Evolutionary conservation across 768 basidiomycete species (phyloP).

Genomic region (Rhodotorula babjevae): DNA sequence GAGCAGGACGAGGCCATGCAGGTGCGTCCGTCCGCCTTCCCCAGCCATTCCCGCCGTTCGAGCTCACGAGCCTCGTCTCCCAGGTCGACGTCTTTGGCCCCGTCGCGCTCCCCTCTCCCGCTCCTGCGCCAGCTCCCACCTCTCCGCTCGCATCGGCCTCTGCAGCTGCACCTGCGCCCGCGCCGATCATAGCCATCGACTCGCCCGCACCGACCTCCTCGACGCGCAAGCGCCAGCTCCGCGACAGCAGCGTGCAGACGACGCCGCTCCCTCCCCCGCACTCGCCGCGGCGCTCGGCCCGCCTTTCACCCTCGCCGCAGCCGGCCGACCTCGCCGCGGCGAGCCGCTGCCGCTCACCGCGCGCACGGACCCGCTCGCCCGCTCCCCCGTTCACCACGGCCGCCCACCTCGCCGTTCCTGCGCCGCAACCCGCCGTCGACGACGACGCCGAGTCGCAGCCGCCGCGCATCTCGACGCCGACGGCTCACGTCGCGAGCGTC

Average conservation of each 20-base stretch:
- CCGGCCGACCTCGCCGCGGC: not conserved
- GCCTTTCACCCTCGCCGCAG: not conserved
- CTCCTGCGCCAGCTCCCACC: no score
- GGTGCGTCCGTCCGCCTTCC: not conserved
- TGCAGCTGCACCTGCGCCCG: no score
- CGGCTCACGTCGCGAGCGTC: not conserved
- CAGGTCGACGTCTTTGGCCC: no score
- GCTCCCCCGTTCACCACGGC: not conserved
- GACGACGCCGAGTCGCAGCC: not conserved
- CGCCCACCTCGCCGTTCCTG: not conserved
- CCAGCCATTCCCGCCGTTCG: no score
- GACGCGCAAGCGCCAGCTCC: not conserved
- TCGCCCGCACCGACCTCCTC: not conserved
- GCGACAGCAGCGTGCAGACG: constrained; percentile 8
- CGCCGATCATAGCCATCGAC: not conserved
- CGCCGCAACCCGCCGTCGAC: not conserved
- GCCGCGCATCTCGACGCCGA: not conserved
- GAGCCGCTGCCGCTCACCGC: not conserved
- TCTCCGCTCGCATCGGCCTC: no score
- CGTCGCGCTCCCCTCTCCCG: no score
- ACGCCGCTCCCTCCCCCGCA: not conserved
- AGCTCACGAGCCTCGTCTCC: no score
- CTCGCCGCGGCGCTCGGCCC: not conserved
- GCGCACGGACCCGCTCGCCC: not conserved
- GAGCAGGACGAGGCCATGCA: not conserved